phyloP scores from a whole-genome alignment of 352 stramenopile genomes.

The Globisporangium paroecandrum region DNA sequence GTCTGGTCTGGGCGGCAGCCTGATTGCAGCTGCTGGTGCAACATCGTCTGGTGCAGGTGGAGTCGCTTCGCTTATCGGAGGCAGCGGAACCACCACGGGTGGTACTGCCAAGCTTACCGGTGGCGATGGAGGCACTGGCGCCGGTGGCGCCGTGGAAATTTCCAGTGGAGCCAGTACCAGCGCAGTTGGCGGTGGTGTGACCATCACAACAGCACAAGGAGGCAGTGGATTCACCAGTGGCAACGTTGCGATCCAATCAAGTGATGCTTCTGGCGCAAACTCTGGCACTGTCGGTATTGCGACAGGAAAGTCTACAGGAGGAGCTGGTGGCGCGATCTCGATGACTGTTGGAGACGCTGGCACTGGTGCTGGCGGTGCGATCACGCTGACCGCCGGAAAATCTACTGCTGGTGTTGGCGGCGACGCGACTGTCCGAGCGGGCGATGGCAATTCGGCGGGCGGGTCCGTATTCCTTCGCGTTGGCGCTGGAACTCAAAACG shows the following conservation, averaged over 20 bases:
- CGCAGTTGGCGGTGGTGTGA: constrained; percentile 23
- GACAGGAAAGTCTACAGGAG: constrained; percentile 28
- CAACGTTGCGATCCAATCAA: constrained; percentile 34
- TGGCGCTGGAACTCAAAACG: constrained; percentile 17
- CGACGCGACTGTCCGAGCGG: constrained; percentile 36
- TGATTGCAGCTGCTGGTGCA: constrained; percentile 18
- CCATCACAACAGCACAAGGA: constrained; percentile 25
- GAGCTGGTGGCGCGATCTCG: constrained; percentile 31
- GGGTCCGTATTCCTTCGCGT: constrained; percentile 38
- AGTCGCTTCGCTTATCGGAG: constrained; percentile 26
- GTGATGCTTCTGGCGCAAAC: constrained; percentile 23
- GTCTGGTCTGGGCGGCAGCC: constrained; percentile 6
- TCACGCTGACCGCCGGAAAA: constrained; percentile 44
- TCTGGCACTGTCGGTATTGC: constrained; percentile 34
- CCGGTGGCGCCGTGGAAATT: constrained; percentile 32
- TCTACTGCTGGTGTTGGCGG: constrained; percentile 38
- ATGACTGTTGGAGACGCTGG: constrained; percentile 35
- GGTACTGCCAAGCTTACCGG: constrained; percentile 27
- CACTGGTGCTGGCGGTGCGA: constrained; percentile 27
- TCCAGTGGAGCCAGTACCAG: constrained; percentile 34
- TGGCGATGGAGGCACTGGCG: constrained; percentile 25
- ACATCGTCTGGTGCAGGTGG: constrained; percentile 23
- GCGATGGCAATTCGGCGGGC: constrained; percentile 24
- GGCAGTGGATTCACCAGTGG: constrained; percentile 32
- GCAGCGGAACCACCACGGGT: constrained; percentile 27